Evolutionary conservation across 2,329 filamentous ascomycete species (phyloP).

Genomic region (Dactylellina sp.): DNA sequence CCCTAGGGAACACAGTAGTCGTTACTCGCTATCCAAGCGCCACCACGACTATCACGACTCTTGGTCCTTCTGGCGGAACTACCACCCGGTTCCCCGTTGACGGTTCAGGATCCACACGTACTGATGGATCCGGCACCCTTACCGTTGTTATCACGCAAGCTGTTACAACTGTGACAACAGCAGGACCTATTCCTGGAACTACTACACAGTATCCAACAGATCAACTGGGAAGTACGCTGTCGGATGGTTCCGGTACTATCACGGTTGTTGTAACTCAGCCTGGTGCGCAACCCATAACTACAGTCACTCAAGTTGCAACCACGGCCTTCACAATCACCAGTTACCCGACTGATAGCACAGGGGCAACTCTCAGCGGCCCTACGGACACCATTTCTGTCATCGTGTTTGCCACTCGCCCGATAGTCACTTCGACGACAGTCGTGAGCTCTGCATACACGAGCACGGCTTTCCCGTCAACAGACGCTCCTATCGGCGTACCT

Average conservation of each 20-base stretch:
- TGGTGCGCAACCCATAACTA: background rate
- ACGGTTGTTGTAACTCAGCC: background rate
- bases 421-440: background rate
- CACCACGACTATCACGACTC: background rate
- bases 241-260: background rate
- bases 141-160: conserved; percentile 9
- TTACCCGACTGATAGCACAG: background rate
- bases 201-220: conserved; percentile 3
- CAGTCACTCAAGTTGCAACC: conserved; percentile 2
- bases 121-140: background rate
- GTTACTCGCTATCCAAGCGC: conserved; percentile 4
- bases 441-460: background rate
- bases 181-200: background rate
- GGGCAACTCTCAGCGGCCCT: background rate
- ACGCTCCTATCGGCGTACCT: background rate
- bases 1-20: background rate
- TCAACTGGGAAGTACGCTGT: background rate
- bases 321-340: background rate
- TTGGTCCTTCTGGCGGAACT: background rate
- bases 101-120: background rate
- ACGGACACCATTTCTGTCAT: background rate
- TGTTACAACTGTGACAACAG: background rate
- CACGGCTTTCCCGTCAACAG: background rate
- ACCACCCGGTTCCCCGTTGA: background rate
- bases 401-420: background rate